Conservation (phyloP, 1,284 basidiomycete species). For the Rhodotorula sp. region DNA sequence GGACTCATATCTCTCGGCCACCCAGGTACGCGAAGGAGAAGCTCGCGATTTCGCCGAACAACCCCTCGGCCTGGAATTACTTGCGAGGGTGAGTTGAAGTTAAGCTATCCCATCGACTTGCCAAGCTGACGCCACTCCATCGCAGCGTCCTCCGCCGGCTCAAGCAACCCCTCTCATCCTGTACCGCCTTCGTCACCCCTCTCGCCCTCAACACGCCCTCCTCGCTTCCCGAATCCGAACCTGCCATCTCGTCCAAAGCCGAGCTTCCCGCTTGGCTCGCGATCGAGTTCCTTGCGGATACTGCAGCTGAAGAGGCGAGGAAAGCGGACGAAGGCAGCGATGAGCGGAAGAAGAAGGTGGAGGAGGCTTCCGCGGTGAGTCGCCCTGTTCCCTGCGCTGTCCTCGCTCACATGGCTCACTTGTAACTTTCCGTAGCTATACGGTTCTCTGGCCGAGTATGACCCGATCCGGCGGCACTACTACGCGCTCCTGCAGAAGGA, state of each 20-base stretch:
- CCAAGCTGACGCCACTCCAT: neutral
- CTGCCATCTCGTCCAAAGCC: constrained; percentile 54
- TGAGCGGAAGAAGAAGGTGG: constrained; percentile 10
- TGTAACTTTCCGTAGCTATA: constrained; percentile 17
- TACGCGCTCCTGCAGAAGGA: constrained; percentile 25
- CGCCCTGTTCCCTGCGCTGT: neutral
- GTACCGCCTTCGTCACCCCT: constrained; percentile 62
- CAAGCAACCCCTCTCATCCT: constrained; percentile 58
- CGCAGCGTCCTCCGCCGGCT: constrained; percentile 61
- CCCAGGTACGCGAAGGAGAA: constrained; percentile 62
- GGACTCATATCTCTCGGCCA: neutral
- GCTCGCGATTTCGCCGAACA: constrained; percentile 84
- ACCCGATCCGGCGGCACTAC: constrained; percentile 37
- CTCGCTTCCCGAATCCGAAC: constrained; percentile 44
- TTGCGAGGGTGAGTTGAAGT: constrained; percentile 60
- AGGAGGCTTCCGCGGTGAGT: constrained; percentile 31
- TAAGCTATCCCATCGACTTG: no score
- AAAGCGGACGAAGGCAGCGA: neutral
- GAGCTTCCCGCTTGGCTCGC: constrained; percentile 69
- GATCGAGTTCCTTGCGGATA: constrained; percentile 81
- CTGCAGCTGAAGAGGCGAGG: constrained; percentile 57
- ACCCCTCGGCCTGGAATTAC: constrained; percentile 92
- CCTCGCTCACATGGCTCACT: neutral
- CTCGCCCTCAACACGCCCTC: constrained; percentile 31
- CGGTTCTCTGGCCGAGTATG: constrained; percentile 29